Base-by-base conservation (phyloP, 192 early-diverging fungal genomes). In the Ramicandelaber brevisporus region DNA sequence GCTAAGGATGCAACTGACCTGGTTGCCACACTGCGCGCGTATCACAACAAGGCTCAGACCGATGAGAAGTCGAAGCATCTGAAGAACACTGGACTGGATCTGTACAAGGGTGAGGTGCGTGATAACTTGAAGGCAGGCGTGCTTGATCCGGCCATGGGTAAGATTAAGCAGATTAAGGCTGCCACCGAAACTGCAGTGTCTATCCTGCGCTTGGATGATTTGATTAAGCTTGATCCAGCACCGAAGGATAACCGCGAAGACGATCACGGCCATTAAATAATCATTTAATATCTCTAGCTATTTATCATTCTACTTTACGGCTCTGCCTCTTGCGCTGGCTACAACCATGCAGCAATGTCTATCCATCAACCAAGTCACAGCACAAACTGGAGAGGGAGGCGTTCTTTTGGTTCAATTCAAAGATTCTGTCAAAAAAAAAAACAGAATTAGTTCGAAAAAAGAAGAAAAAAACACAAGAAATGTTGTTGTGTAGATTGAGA, bases 171-270 rank as follows among this genome's bases (percentile, higher is more conserved):
- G 28, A 60, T 98, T 36, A 89, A 92, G 56, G 79, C 82, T 9
- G 93, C 93, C 12, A 98, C 93, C 9, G 93, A 98, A 54, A 88
- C 93, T 24, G 93, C 93, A 16, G 79, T 98, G 46, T 79, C 87
- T 38, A 77, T 98, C 43, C 61, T 98, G 37, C 66, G 93, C 37
- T 95, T 98, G 36, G 93, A 98, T 48, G 77, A 80, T 39, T 70
- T 80, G 66, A 80, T 80, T 39, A 75, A 74, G 56, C 59, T 68
- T 17, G 34, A 46, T 25, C 53, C 58, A 1, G 53, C 48, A 41
- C 43, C 52, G 38, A 45, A 48, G 25, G 31, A 38, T 14, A 50
- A 56, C 34, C 31, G n/a, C n/a, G 20, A 39, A 18, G 58, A 61
- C 27, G 53, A 52, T 2, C 58, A 61, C 32, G 58, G 42, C 9